Evolutionary conservation across 805 yeast genomes (phyloP).

Genomic region (Candida khao-thaluensis): DNA sequence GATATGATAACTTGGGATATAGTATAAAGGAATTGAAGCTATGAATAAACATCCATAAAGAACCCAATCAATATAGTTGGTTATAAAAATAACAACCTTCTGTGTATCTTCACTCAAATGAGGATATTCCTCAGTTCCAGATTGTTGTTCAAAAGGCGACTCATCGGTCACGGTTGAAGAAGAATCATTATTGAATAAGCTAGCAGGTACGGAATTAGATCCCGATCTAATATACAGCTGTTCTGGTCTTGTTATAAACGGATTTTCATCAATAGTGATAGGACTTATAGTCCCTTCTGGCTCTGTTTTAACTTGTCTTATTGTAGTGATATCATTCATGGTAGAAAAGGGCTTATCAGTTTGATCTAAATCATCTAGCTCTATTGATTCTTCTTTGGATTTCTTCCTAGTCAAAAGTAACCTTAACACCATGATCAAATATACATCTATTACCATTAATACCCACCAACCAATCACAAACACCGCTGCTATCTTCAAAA

Average conservation of each 20-base stretch:
- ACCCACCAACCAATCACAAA: constrained; percentile 62
- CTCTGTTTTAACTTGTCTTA: constrained; percentile 20
- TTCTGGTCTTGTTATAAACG: constrained; percentile 17
- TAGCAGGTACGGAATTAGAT: constrained; percentile 12
- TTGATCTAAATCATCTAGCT: constrained; percentile 9
- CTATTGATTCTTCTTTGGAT: constrained; percentile 11
- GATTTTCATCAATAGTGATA: constrained; percentile 11
- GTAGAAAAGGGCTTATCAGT: constrained; percentile 21
- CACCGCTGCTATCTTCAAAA: constrained; percentile 70
- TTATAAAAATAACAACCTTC: constrained; percentile 34
- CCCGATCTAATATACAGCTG: constrained; percentile 16
- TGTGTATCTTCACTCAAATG: constrained; percentile 20
- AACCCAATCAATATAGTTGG: constrained; percentile 54
- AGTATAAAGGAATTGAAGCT: constrained; percentile 61
- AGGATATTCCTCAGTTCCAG: constrained; percentile 7
- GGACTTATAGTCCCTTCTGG: constrained; percentile 7
- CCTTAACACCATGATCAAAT: constrained; percentile 32
- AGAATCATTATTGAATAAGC: constrained; percentile 1
- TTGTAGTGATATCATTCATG: constrained; percentile 38
- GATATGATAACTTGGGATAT: constrained; percentile 45
- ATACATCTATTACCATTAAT: constrained; percentile 46
- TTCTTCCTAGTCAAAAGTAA: constrained; percentile 15
- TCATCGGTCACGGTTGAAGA: not conserved
- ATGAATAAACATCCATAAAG: constrained; percentile 48
- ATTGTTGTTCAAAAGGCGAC: not conserved